Evolutionary conservation across 106 monocot genomes (phyloP).

Genomic region (Vanilla planifolia): DNA sequence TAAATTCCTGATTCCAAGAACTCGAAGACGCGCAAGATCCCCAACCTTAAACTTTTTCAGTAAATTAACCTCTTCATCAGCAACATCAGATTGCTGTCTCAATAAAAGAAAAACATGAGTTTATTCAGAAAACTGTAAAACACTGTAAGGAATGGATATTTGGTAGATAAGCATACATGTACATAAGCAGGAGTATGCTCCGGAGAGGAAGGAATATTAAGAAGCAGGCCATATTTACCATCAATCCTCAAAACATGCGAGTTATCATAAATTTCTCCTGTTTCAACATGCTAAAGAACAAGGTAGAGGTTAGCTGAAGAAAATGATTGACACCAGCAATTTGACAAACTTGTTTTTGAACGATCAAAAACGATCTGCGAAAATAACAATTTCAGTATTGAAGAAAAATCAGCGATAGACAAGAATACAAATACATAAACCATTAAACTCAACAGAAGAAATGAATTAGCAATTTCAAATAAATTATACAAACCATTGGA

Average conservation of each 20-base stretch:
- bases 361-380: background rate
- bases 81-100: slow-evolving; percentile 58
- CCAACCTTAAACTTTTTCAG: slow-evolving; percentile 85
- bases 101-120: background rate
- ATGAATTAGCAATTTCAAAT: background rate
- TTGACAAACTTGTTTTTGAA: background rate
- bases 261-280: slow-evolving; percentile 90
- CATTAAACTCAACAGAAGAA: no score
- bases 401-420: background rate
- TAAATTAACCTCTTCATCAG: slow-evolving; percentile 62
- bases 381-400: background rate
- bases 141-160: background rate
- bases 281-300: slow-evolving; percentile 56
- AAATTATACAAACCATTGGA: slow-evolving; percentile 51
- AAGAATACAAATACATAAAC: no score
- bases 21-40: slow-evolving; percentile 54
- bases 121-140: background rate
- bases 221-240: slow-evolving; percentile 62
- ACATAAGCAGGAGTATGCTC: slow-evolving; percentile 67
- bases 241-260: slow-evolving; percentile 71
- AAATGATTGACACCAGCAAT: background rate
- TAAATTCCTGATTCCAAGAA: slow-evolving; percentile 62
- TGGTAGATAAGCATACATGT: slow-evolving; percentile 34
- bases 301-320: background rate
- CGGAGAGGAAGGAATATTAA: slow-evolving; percentile 73